A percentile compares a stretch with the other conserved stretches of the same genome.
These are phyloP conservation scores for Suillus placidus DNA, from an alignment of 768 basidiomycete species.

Conservation along the genomic window DNA sequence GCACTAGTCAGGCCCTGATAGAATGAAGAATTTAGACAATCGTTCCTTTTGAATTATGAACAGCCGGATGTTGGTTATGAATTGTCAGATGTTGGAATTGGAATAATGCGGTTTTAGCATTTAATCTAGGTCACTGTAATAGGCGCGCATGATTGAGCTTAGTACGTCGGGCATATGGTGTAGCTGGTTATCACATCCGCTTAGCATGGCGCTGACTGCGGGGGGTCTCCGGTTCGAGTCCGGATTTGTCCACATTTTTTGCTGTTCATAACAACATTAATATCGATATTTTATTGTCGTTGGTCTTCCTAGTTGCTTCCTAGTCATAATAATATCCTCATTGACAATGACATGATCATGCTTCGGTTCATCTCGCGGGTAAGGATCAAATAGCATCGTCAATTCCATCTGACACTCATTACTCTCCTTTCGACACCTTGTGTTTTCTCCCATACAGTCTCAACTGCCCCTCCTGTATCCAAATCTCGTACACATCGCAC, in stretches of 20 bases:
- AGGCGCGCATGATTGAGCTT: rapidly evolving
- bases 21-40: neutral
- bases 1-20: neutral
- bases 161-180: conserved; percentile 36
- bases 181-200: conserved; percentile 46
- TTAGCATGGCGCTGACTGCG: conserved; percentile 39
- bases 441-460: conserved; percentile 65
- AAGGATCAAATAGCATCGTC: neutral
- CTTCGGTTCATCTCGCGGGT: neutral
- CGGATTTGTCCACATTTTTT: conserved; percentile 41
- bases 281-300: neutral
- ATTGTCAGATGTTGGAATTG: too few relatives aligned
- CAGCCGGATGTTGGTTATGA: neutral
- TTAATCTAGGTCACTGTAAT: neutral
- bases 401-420: conserved; percentile 61
- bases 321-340: neutral
- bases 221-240: conserved; percentile 45
- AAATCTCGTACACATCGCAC: conserved; percentile 50
- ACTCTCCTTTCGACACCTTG: conserved; percentile 75
- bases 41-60: neutral
- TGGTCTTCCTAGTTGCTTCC: neutral
- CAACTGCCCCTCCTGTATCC: conserved; percentile 44
- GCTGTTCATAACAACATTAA: neutral
- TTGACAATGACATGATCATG: neutral
- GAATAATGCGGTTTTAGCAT: too few relatives aligned